Base-by-base conservation (phyloP, 352 stramenopile species). In the Phytophthora hibernalis region DNA sequence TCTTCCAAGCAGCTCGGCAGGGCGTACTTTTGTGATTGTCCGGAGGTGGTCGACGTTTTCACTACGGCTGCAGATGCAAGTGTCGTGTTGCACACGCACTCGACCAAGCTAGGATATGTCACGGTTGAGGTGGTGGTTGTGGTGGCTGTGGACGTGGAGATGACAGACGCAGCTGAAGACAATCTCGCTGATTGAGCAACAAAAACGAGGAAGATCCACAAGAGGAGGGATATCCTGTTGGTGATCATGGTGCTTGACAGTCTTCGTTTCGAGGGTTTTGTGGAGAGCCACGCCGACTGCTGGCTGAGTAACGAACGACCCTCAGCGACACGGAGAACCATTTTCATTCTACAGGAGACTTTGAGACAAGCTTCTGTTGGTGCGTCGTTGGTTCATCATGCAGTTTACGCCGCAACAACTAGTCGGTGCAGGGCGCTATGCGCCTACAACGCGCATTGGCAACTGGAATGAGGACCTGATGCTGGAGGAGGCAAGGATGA, bases 391-490 rank as follows among this genome's bases (percentile, higher is more conserved):
- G 13, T 28, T 48, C 42, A 16, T 6, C n/a, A 97, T 97, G 89
- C 87, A 96, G 67, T 96, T 97, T 70, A 97, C 89, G n/a, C 89
- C 89, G 37, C 89, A 97, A 70, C 89, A 97, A 64, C 86, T 96
- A 52, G 84, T 95, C 13, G 89, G 89, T 24, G 89, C 86, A 16
- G 88, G 87, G 2, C 83, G 88, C 20, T 96, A 96, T 71, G 85
- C 80, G 54, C 82, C 86, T 13, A 74, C 61, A 26, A 97, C 88
- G 47, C 89, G 86, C 47, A 93, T 96, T 52, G 89, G 89, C 51
- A 97, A 97, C 59, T 97, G 89, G 89, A 96, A 96, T 77, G 88
- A 97, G 67, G 89, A 97, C 55, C 62, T 93, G 57, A 92, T 95
- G 87, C 76, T 96, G 18, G 88, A 96, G 26, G 87, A 96, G 54